These are phyloP conservation scores for Hypoxylon sp. DNA, from an alignment of 2,329 filamentous ascomycete species.

Conservation along the genomic window DNA sequence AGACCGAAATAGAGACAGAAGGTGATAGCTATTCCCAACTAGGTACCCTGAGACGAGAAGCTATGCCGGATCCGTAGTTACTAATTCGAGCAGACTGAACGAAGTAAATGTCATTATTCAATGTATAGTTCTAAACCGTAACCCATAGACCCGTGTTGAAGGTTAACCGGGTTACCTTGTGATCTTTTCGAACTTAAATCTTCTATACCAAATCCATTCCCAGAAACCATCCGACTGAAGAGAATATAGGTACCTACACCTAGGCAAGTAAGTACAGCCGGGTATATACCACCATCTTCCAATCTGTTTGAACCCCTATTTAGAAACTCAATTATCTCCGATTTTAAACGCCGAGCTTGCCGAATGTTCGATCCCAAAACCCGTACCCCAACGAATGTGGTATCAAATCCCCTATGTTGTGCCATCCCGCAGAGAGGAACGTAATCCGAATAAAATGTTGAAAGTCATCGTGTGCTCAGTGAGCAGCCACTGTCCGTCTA, in stretches of 20 bases:
- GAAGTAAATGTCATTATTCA: constrained; percentile 22
- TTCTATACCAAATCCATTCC: not conserved
- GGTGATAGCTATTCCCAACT: not conserved
- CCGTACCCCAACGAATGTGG: not conserved
- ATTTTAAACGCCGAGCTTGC: constrained; percentile 30
- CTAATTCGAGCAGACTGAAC: not conserved
- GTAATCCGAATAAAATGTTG: not conserved
- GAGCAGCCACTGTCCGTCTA: constrained; percentile 26
- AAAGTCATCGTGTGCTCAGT: constrained; percentile 3
- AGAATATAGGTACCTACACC: not conserved
- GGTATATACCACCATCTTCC: constrained; percentile 9
- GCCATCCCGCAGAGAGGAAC: not conserved
- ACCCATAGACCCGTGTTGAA: constrained; percentile 3
- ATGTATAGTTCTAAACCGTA: not conserved
- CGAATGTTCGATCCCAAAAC: constrained; percentile 2
- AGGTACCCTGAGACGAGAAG: too few relatives aligned
- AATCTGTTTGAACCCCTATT: constrained; percentile 6
- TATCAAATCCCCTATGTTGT: constrained; percentile 2
- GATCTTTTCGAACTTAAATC: not conserved
- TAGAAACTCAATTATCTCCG: not conserved
- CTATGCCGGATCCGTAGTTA: too few relatives aligned
- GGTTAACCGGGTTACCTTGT: not conserved
- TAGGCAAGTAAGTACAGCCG: too few relatives aligned
- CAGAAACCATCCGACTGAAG: not conserved
- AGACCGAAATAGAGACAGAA: not conserved